phyloP scores from a whole-genome alignment of 768 basidiomycete species.

The Royoungia palumana region DNA sequence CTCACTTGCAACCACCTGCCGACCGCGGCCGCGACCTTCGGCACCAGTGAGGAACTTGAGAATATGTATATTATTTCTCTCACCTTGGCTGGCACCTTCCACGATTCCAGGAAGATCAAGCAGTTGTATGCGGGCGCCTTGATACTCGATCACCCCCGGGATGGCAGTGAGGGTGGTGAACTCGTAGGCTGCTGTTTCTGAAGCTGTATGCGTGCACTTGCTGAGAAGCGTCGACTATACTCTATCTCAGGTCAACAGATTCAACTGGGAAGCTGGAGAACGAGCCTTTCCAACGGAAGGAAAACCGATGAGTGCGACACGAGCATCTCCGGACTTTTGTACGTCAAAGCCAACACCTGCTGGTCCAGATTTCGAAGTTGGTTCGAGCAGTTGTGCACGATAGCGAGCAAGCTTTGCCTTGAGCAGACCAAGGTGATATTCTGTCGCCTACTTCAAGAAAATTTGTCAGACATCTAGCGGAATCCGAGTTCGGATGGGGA shows the following conservation, averaged over 20 bases:
- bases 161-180: conserved; percentile 96
- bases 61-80: background rate
- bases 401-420: conserved; percentile 96
- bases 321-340: conserved; percentile 82
- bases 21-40: conserved; percentile 80
- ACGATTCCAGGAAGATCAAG: conserved; percentile 96
- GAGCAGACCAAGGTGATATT: conserved; percentile 89
- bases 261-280: background rate
- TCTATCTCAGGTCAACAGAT: conserved; percentile 3
- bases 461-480: conserved; percentile 11
- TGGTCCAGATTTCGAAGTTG: conserved; percentile 76
- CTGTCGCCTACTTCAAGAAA: conserved; percentile 69
- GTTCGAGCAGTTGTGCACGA: conserved; percentile 92
- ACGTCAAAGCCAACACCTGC: conserved; percentile 87
- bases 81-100: conserved; percentile 83
- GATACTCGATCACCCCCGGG: conserved; percentile 94
- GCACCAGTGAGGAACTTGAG: background rate
- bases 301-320: conserved; percentile 91
- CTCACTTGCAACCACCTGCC: conserved; percentile 91
- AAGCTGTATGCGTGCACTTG: conserved; percentile 89
- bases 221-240: conserved; percentile 82
- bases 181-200: conserved; percentile 89
- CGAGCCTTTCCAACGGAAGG: conserved; percentile 88
- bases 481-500: background rate
- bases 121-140: conserved; percentile 90